Percentiles rank a stretch among this genome's conserved stretches.
Conservation (phyloP, 768 basidiomycete genomes). For the Podaxis sp. region DNA sequence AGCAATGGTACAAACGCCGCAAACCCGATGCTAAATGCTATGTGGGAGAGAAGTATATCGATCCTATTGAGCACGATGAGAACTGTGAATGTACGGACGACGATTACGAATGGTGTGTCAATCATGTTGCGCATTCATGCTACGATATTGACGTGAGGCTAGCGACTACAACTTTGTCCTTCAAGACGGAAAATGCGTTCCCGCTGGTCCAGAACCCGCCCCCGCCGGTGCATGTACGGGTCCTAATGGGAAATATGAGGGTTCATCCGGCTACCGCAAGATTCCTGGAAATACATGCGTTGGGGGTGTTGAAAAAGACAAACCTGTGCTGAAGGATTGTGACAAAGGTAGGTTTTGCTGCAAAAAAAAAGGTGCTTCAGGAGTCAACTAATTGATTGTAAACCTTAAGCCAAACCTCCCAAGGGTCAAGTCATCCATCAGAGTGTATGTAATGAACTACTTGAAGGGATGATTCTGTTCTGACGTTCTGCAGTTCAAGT, state of each 20-base stretch:
- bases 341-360: constrained; percentile 58
- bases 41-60: constrained; percentile 85
- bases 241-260: constrained; percentile 64
- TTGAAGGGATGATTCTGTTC: background rate
- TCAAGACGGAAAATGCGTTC: constrained; percentile 71
- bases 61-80: constrained; percentile 83
- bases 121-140: background rate
- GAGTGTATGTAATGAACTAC: constrained; percentile 44
- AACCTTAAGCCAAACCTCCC: constrained; percentile 61
- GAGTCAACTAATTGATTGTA: background rate
- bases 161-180: constrained; percentile 92
- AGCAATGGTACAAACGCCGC: constrained; percentile 94
- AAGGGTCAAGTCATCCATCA: constrained; percentile 80
- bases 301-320: constrained; percentile 68
- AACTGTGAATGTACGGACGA: constrained; percentile 79
- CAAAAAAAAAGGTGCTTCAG: background rate
- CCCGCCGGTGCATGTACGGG: constrained; percentile 69
- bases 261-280: constrained; percentile 89
- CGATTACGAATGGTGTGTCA: constrained; percentile 87
- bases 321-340: constrained; percentile 69
- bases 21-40: constrained; percentile 85
- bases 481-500: constrained; percentile 51
- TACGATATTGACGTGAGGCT: constrained; percentile 5
- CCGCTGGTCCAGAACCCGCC: constrained; percentile 86
- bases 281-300: constrained; percentile 89